Conservation (phyloP, 2,329 filamentous ascomycete species). For the Penicillium sp. region DNA sequence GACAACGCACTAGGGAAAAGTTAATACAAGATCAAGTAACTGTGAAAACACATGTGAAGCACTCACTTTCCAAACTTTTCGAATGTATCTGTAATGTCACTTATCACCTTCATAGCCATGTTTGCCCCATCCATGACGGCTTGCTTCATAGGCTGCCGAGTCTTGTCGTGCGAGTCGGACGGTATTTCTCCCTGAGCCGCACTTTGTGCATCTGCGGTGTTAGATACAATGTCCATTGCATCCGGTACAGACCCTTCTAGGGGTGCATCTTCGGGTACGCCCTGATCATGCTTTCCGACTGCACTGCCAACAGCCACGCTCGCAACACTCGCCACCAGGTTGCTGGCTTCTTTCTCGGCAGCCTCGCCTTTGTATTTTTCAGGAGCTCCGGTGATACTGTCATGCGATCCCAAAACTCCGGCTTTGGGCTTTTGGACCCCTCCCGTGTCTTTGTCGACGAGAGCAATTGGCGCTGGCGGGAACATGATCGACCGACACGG, state of each 20-base stretch:
- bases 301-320: constrained; percentile 72
- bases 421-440: constrained; percentile 74
- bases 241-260: constrained; percentile 59
- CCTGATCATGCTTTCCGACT: constrained; percentile 71
- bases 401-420: constrained; percentile 71
- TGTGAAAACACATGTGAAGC: neutral
- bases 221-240: constrained; percentile 56
- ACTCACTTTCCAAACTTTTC: constrained; percentile 61
- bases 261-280: constrained; percentile 54
- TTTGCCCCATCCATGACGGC: constrained; percentile 75
- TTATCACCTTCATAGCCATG: constrained; percentile 66
- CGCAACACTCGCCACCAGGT: constrained; percentile 72
- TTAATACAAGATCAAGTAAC: constrained; percentile 1
- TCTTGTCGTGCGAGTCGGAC: constrained; percentile 63
- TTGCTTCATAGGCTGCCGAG: constrained; percentile 73
- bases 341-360: constrained; percentile 77
- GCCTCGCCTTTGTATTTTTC: constrained; percentile 82
- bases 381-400: constrained; percentile 75
- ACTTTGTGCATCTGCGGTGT: constrained; percentile 55
- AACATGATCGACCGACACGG: constrained; percentile 64
- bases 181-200: constrained; percentile 53
- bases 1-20: constrained; percentile 53
- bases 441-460: constrained; percentile 68
- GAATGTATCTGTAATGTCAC: constrained; percentile 61
- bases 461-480: constrained; percentile 71